A percentile compares a stretch with the other conserved stretches of the same genome.
These are phyloP conservation scores for Sextonia rubra DNA, from an alignment of 164 flowering plant genomes.

Conservation along the genomic window DNA sequence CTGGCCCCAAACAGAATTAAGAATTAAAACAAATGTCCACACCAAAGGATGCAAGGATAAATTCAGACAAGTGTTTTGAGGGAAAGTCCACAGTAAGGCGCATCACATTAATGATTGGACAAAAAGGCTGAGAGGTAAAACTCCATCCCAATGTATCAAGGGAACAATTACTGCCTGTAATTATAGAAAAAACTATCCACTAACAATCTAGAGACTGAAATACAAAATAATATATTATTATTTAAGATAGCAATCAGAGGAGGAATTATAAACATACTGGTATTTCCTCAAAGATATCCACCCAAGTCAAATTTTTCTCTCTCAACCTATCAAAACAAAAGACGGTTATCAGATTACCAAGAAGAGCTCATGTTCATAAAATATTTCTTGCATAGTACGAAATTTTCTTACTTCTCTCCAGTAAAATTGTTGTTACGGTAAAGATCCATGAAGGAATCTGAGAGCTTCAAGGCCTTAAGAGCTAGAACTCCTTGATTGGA, in stretches of 20 bases:
- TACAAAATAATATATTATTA: too few species aligned
- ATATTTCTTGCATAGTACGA: background rate
- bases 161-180: background rate
- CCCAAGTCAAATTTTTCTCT: constrained; percentile 93
- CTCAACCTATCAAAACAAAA: constrained; percentile 62
- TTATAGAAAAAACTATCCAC: background rate
- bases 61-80: too few species aligned
- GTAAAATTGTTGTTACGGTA: constrained; percentile 76
- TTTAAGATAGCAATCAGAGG: background rate
- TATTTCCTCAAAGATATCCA: constrained; percentile 97
- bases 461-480: constrained; percentile 91
- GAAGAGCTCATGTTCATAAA: background rate
- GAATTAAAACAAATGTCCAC: background rate
- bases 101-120: background rate
- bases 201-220: background rate
- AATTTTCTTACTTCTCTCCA: constrained; percentile 75
- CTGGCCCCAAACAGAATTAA: background rate
- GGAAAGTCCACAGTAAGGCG: background rate
- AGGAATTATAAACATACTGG: constrained; percentile 57
- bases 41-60: background rate
- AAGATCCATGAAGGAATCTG: constrained; percentile 97
- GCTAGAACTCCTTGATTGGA: constrained; percentile 90
- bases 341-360: background rate
- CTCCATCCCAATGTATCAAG: background rate
- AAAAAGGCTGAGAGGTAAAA: background rate